Evolutionary conservation across 352 stramenopile genomes (phyloP), one percentile per base, ranked within the genome.

Genomic region (Phytophthora pseudosyringae): DNA sequence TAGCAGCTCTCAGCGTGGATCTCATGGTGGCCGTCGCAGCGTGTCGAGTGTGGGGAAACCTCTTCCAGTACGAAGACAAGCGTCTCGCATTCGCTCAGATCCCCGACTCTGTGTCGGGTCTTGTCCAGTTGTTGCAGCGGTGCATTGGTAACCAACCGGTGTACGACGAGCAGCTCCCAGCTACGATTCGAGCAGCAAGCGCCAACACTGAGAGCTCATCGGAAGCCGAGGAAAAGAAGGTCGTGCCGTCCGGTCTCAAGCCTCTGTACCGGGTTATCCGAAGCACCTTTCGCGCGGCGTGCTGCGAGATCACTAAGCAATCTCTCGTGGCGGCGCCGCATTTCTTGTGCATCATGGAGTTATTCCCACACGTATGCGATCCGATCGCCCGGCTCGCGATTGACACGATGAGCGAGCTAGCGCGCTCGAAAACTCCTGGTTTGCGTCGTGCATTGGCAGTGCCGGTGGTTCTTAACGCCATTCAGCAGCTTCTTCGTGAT

Each of bases 21-120:
- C 12, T 79, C 7, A 64, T 53, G 1, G 55, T 90, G 0, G 45
- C 58, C n/a, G 75, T 89, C 1, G 44, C 52, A 3, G 77, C 77
- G 0, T 83, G 67, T 11, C 73, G 83, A 35, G 81, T 89, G 0
- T 92, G 81, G 80, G 78, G 80, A 4, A 92, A 90, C 15, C 66
- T 92, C 2, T 70, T 89, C 12, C 68, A 79, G 18, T 79, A 79
- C 46, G 67, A 78, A n/a, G 80, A 89, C 60, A 90, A 92, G 36
- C 78, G 76, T 3, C 36, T 58, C 4, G 50, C 60, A 7, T 89
- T 90, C 36, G 73, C 78, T 3, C 57, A 77, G 36, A 50, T 78
- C 8, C 25, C 65, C 1, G 69, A 81, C 40, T 75, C 75, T 0
- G 63, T 83, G 0, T 74, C 84, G 15, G 54, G 59, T n/a, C 59